These are phyloP conservation scores for Populus tremula DNA, from an alignment of 345 rosid species.

Conservation along the genomic window DNA sequence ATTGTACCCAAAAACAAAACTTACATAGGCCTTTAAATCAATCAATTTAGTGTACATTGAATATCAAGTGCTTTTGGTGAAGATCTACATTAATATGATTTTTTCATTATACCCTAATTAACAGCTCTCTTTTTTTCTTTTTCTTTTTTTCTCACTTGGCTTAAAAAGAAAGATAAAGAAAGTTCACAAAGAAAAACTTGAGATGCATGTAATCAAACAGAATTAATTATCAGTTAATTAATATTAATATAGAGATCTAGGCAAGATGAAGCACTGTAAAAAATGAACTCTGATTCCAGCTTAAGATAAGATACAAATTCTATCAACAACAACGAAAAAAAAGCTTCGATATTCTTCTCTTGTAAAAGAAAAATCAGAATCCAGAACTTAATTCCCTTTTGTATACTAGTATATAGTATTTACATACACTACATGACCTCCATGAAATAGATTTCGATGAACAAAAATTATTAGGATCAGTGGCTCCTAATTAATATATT, in stretches of 20 bases:
- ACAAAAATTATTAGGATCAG: background rate
- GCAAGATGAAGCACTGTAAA: background rate
- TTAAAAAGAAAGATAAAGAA: no score
- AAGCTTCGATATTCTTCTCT: background rate
- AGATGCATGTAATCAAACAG: background rate
- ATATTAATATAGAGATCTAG: background rate
- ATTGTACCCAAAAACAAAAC: background rate
- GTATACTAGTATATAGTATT: background rate
- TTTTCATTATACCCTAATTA: background rate
- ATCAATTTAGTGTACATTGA: background rate
- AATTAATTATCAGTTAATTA: background rate
- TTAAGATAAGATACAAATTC: background rate
- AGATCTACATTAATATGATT: background rate
- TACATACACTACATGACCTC: background rate
- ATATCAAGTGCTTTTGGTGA: background rate
- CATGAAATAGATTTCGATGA: background rate
- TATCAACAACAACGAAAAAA: background rate
- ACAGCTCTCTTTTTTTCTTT: background rate
- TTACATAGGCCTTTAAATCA: background rate
- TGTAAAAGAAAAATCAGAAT: background rate
- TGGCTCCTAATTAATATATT: background rate
- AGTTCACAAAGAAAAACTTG: background rate
- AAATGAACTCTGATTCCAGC: background rate
- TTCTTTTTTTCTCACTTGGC: background rate
- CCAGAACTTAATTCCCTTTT: background rate